Percentiles rank a stretch among this genome's conserved stretches.
phyloP scores from a whole-genome alignment of 805 yeast species.

The Cyberlindnera nakhonratchasimensis region DNA sequence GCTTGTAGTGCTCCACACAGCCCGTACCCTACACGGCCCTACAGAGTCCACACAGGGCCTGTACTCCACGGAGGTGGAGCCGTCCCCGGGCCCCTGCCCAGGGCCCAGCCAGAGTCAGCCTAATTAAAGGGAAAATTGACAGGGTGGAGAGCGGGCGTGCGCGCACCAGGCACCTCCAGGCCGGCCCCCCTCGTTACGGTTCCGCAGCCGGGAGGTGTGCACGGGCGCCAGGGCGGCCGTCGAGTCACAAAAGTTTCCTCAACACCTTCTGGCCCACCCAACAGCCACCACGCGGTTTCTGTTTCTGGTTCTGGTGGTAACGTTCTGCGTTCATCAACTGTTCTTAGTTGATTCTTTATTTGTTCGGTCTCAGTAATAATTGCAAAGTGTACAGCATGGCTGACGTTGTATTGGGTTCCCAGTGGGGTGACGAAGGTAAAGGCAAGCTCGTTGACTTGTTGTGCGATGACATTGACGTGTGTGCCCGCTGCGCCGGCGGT shows the following conservation, averaged over 20 bases:
- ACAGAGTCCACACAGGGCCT: too few species aligned
- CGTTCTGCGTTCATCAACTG: conserved; percentile 17
- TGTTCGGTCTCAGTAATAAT: background rate
- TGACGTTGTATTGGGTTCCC: conserved; percentile 91
- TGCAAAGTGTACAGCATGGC: conserved; percentile 33
- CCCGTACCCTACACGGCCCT: too few species aligned
- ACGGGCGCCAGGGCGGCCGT: background rate
- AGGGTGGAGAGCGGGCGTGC: too few species aligned
- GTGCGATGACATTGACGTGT: conserved; percentile 92
- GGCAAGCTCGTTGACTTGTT: conserved; percentile 94
- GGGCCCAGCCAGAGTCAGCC: too few species aligned
- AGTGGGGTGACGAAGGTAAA: conserved; percentile 99
- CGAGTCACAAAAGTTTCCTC: background rate
- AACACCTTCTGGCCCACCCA: background rate
- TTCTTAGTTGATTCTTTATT: conserved; percentile 10
- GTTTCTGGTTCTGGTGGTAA: conserved; percentile 16
- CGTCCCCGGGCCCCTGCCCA: too few species aligned
- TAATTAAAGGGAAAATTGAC: too few species aligned
- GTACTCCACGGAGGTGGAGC: too few species aligned
- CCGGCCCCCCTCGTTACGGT: too few species aligned
- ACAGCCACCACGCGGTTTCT: background rate
- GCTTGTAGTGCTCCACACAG: too few species aligned
- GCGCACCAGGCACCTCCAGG: too few species aligned
- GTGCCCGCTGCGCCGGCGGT: conserved; percentile 98
- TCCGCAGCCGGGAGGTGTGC: too few species aligned